Evolutionary conservation across 495 filamentous ascomycete species (phyloP).

Genomic region (Neurospora cerealis): DNA sequence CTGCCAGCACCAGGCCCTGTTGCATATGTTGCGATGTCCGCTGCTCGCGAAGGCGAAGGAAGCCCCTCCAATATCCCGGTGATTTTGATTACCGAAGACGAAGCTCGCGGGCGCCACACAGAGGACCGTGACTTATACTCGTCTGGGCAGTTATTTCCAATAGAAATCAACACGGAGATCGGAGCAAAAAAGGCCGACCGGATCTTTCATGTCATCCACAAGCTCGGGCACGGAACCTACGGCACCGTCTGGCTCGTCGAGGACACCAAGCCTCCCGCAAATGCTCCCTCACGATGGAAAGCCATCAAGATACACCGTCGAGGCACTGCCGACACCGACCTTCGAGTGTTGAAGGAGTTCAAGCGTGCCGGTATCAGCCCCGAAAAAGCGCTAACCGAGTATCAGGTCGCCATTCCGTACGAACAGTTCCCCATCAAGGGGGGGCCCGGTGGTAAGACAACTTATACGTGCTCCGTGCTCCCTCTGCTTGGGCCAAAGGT

Average conservation of each 20-base stretch:
- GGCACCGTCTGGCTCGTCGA: constrained; percentile 41
- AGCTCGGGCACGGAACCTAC: constrained; percentile 38
- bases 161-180: neutral
- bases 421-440: neutral
- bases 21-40: neutral
- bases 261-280: constrained; percentile 13
- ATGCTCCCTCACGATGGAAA: neutral
- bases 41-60: too few relatives aligned
- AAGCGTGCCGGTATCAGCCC: neutral
- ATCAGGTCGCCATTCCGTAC: neutral
- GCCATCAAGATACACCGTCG: neutral
- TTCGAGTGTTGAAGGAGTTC: neutral
- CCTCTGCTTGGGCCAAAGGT: neutral
- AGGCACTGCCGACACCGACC: neutral
- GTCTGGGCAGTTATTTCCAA: neutral
- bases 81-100: too few relatives aligned
- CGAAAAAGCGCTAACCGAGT: neutral
- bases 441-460: neutral
- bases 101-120: neutral
- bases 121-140: neutral
- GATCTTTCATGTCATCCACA: constrained; percentile 28
- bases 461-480: neutral
- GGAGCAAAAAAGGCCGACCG: neutral
- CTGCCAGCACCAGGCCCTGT: neutral
- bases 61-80: too few relatives aligned